phyloP scores from a whole-genome alignment of 179 eudicot genomes.

The Beta lomatogona region DNA sequence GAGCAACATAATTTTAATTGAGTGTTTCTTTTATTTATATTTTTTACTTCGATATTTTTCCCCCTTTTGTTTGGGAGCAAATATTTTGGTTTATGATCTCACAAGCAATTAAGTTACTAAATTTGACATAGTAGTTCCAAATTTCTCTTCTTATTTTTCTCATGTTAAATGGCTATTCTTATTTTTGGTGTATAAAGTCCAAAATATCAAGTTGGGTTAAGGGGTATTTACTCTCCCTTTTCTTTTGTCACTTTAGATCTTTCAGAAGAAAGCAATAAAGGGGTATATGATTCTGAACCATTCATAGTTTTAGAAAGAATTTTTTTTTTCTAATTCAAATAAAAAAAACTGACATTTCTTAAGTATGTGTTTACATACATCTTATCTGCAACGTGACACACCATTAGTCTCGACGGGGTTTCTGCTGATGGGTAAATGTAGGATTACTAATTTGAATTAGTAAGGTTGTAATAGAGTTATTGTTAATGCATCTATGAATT shows the following conservation, averaged over 20 bases:
- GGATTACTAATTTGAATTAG: too few species aligned
- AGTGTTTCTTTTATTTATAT: slow-evolving; percentile 18
- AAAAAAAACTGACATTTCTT: too few species aligned
- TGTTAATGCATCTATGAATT: too few species aligned
- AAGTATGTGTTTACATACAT: too few species aligned
- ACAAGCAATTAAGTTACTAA: slow-evolving; percentile 30
- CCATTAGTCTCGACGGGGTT: too few species aligned
- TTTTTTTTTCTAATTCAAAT: not conserved
- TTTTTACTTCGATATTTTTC: not conserved
- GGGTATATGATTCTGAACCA: slow-evolving; percentile 1
- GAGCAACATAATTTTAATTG: slow-evolving; percentile 79
- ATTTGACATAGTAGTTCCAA: slow-evolving; percentile 30
- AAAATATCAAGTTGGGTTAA: slow-evolving; percentile 34
- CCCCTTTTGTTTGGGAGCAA: slow-evolving; percentile 20
- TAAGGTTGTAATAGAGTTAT: too few species aligned
- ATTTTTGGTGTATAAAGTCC: slow-evolving; percentile 38
- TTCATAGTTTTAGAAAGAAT: not conserved
- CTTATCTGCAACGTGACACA: too few species aligned
- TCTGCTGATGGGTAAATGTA: too few species aligned
- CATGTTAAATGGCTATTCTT: slow-evolving; percentile 21
- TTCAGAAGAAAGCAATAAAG: slow-evolving; percentile 18
- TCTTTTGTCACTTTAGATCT: slow-evolving; percentile 19
- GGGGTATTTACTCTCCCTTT: slow-evolving; percentile 14
- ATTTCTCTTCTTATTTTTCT: not conserved
- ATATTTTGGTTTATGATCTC: slow-evolving; percentile 33